Conservation (phyloP, 2,329 filamentous ascomycete species). For the Trichoderma endophyticum region DNA sequence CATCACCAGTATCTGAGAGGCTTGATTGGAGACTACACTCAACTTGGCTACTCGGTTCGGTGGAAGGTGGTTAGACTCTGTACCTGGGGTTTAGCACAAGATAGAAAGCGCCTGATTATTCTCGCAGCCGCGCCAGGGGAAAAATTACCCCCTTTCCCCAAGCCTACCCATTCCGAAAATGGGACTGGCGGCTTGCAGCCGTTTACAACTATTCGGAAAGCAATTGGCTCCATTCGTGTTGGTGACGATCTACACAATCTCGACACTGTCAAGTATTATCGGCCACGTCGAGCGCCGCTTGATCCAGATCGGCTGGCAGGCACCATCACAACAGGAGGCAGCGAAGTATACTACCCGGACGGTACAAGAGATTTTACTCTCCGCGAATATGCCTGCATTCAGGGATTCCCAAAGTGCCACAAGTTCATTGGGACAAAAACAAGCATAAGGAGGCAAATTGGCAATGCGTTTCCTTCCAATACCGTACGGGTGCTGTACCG, state of each 20-base stretch:
- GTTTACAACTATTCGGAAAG: constrained; percentile 45
- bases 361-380: constrained; percentile 62
- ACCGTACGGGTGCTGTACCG: constrained; percentile 49
- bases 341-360: constrained; percentile 61
- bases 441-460: constrained; percentile 62
- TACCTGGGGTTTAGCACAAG: constrained; percentile 50
- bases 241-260: constrained; percentile 42
- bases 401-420: constrained; percentile 65
- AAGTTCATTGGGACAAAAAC: constrained; percentile 47
- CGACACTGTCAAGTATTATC: constrained; percentile 25
- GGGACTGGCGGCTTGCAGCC: constrained; percentile 35
- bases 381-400: constrained; percentile 65
- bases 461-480: constrained; percentile 72
- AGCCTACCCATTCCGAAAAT: constrained; percentile 53
- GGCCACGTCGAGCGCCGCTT: constrained; percentile 38
- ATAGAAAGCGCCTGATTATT: constrained; percentile 51
- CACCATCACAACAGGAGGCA: constrained; percentile 64
- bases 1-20: constrained; percentile 56
- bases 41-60: constrained; percentile 63
- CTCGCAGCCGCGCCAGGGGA: constrained; percentile 67
- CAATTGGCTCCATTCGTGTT: constrained; percentile 35
- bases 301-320: constrained; percentile 47
- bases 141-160: constrained; percentile 61
- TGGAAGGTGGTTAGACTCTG: constrained; percentile 60
- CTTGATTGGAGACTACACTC: constrained; percentile 62